Base-by-base conservation (phyloP, 108 stramenopile genomes). In the Cyclotella atomus region DNA sequence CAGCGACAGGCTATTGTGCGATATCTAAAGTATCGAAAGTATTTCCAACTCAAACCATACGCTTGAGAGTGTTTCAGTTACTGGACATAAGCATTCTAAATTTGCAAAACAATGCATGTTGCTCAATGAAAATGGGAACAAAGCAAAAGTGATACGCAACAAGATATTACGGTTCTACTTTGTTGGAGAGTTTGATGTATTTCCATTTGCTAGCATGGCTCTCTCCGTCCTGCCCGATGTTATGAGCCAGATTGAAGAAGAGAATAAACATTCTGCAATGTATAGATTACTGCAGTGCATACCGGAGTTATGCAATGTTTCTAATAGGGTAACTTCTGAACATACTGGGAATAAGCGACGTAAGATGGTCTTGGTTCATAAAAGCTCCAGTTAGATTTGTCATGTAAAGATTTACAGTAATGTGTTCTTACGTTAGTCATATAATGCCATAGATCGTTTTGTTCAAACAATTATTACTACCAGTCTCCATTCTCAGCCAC, bases 401-500 rank as follows among this genome's bases (percentile, higher is more conserved):
- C n/a, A n/a, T n/a, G n/a, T n/a, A n/a, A n/a, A n/a, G n/a, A n/a
- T n/a, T n/a, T n/a, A n/a, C n/a, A n/a, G n/a, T n/a, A n/a, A n/a
- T n/a, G n/a, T n/a, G n/a, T n/a, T n/a, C n/a, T n/a, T n/a, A n/a
- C n/a, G n/a, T n/a, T n/a, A n/a, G n/a, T n/a, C n/a, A n/a, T n/a
- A n/a, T n/a, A n/a, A n/a, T n/a, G n/a, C n/a, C n/a, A n/a, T n/a
- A n/a, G n/a, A n/a, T n/a, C n/a, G n/a, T n/a, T n/a, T n/a, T n/a
- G n/a, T n/a, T n/a, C n/a, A n/a, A n/a, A n/a, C n/a, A n/a, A n/a
- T n/a, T n/a, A n/a, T n/a, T n/a, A n/a, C n/a, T n/a, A n/a, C n/a
- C n/a, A n/a, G n/a, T 59, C 29, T 8, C 57, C 57, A 59, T 3
- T 62, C 44, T 62, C 61, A 43, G 41, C 21, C 61, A 62, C 61